Evolutionary conservation across 1,284 basidiomycete species (phyloP).

Genomic region (Sanghuangporus sanghuang): DNA sequence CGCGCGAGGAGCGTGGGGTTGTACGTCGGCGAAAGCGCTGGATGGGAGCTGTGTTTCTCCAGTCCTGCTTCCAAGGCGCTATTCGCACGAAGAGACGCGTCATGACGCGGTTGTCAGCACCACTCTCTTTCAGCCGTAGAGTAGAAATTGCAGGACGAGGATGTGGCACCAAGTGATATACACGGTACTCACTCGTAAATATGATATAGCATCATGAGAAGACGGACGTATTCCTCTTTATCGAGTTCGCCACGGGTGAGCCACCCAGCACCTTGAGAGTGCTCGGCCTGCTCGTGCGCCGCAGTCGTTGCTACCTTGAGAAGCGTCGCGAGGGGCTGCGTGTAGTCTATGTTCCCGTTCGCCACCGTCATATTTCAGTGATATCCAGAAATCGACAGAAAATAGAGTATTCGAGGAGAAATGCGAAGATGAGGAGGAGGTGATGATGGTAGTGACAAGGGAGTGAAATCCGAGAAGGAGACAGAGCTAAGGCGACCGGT

Average conservation of each 20-base stretch:
- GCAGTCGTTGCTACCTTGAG: constrained; percentile 53
- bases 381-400: neutral
- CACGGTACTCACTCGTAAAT: constrained; percentile 62
- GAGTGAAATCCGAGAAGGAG: neutral
- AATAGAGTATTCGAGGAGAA: neutral
- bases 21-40: constrained; percentile 62
- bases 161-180: constrained; percentile 7
- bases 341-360: constrained; percentile 6
- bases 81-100: constrained; percentile 1
- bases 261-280: constrained; percentile 53
- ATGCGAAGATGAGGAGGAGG: too few relatives aligned
- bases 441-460: neutral
- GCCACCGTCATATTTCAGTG: neutral
- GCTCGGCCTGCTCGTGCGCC: constrained; percentile 59
- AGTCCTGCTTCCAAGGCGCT: constrained; percentile 64
- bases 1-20: constrained; percentile 67
- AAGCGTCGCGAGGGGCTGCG: constrained; percentile 31
- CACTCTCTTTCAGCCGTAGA: too few relatives aligned
- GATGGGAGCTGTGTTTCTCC: constrained; percentile 56
- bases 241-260: constrained; percentile 58
- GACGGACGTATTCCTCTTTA: constrained; percentile 63
- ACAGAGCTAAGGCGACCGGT: constrained; percentile 3
- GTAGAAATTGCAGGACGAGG: neutral
- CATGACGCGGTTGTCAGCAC: neutral
- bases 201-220: constrained; percentile 74